Percentiles rank a stretch among this genome's conserved stretches.
Evolutionary conservation across 139 green algal genomes (phyloP).

Genomic region (Asterochloris sp.): DNA sequence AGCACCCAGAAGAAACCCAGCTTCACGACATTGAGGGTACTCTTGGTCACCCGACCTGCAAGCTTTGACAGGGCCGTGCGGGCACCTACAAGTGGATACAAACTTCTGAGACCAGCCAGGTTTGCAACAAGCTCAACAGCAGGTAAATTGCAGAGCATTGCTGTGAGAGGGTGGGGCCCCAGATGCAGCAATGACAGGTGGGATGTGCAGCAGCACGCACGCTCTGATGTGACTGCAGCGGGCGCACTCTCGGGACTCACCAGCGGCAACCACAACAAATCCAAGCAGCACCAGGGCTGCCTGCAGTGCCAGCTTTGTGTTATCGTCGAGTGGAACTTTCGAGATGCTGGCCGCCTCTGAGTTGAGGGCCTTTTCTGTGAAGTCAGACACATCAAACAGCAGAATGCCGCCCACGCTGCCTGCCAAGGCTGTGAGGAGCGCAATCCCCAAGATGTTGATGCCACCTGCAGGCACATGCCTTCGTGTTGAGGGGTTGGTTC

Average conservation of each 20-base stretch:
- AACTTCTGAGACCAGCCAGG: no score
- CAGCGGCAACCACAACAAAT: conserved; percentile 25
- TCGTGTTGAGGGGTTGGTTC: neutral
- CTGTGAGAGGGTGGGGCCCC: no score
- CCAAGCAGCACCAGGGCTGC: conserved; percentile 28
- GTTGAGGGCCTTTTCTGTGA: conserved; percentile 36
- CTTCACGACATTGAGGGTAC: conserved; percentile 34
- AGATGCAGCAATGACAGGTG: no score
- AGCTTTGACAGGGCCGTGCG: neutral
- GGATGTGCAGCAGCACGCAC: no score
- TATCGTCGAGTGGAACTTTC: conserved; percentile 27
- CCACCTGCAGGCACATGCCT: neutral
- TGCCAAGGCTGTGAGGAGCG: conserved; percentile 41
- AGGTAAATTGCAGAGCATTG: no score
- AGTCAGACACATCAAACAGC: conserved; percentile 44
- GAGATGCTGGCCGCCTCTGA: neutral
- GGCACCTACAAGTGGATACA: neutral
- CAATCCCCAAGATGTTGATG: conserved; percentile 40
- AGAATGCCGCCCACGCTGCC: conserved; percentile 54
- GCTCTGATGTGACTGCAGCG: no score
- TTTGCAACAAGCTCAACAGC: no score
- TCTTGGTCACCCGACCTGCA: conserved; percentile 22
- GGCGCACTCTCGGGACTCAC: neutral
- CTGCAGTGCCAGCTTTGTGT: conserved; percentile 44
- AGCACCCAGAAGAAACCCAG: conserved; percentile 51